Evolutionary conservation across 1,284 basidiomycete genomes (phyloP), one percentile per base, ranked within the genome.

Genomic region (Cryptococcus depauperatus): DNA sequence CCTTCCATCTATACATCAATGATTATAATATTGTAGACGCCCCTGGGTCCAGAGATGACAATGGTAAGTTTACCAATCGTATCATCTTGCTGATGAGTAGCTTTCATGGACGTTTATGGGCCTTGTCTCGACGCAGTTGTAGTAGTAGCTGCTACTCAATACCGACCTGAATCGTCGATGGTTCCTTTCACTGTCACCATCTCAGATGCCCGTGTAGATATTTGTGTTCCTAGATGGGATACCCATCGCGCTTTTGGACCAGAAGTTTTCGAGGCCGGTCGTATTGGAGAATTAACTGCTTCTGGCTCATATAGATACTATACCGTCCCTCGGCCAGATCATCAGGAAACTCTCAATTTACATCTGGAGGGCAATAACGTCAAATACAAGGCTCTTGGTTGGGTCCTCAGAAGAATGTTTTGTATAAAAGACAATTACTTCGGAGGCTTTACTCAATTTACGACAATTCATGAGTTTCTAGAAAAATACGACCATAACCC

Each of bases 11-110:
- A n/a, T 90, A 85, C 62, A 80, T 85, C 49, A 96, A 95, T 61
- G 91, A 96, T 65, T 87, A 90, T 61, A 95, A 96, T 64, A 88
- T 96, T 61, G 85, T 96, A 47, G 88, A 92, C 72, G 84, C 83
- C 52, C 88, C 89, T 1, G 71, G 82, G 23, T 75, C 81, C 40
- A 74, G 73, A 44, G 83, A 88, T 16, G 82, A 85, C 53, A 95
- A 95, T 65, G 81, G 89, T 86, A 58, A 51, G 70, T 55, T 43
- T 45, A 43, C 14, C 30, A 25, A 28, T 11, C 29, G 43, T 11
- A 5, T 47, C 35, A 19, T 9, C 18, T 25, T 39, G 5, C 26
- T 43, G 51, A 19, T 47, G 11, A 4, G 28, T 34, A 91, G 89
- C 83, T n/a, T 70, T 91, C 46, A 69, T 92, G 26, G 81, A 78